Evolutionary conservation across 805 yeast species (phyloP).

Genomic region (Starmera quercuum): DNA sequence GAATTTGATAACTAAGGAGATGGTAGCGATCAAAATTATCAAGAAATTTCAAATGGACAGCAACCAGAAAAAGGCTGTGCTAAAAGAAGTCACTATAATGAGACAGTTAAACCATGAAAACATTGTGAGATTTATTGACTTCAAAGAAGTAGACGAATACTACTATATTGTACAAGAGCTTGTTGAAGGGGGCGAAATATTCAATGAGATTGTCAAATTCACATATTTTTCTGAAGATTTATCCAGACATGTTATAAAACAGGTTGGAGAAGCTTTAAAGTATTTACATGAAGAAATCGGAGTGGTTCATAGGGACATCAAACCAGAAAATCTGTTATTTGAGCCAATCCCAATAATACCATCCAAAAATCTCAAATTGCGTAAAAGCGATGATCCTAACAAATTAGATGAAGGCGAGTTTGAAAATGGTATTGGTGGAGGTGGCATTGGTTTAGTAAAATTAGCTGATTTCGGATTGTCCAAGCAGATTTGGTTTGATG

Average conservation of each 20-base stretch:
- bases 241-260: constrained; percentile 57
- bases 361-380: constrained; percentile 11
- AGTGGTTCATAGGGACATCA: constrained; percentile 91
- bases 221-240: constrained; percentile 45
- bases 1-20: constrained; percentile 32
- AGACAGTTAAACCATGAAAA: constrained; percentile 53
- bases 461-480: constrained; percentile 95
- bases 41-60: constrained; percentile 35
- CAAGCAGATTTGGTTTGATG: constrained; percentile 64
- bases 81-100: constrained; percentile 29
- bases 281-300: constrained; percentile 90
- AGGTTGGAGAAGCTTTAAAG: constrained; percentile 79
- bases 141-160: constrained; percentile 49
- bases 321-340: constrained; percentile 86
- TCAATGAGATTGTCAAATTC: constrained; percentile 67
- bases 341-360: constrained; percentile 32
- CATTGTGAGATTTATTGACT: constrained; percentile 48
- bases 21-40: constrained; percentile 72
- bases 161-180: constrained; percentile 62
- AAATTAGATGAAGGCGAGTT: constrained; percentile 60
- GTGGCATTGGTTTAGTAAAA: constrained; percentile 83
- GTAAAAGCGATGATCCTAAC: constrained; percentile 50
- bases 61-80: constrained; percentile 34
- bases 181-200: constrained; percentile 69
- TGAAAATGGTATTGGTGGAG: constrained; percentile 46